Evolutionary conservation across 2,329 filamentous ascomycete genomes (phyloP), one percentile per base, ranked within the genome.

Genomic region (Epichloe elymi): DNA sequence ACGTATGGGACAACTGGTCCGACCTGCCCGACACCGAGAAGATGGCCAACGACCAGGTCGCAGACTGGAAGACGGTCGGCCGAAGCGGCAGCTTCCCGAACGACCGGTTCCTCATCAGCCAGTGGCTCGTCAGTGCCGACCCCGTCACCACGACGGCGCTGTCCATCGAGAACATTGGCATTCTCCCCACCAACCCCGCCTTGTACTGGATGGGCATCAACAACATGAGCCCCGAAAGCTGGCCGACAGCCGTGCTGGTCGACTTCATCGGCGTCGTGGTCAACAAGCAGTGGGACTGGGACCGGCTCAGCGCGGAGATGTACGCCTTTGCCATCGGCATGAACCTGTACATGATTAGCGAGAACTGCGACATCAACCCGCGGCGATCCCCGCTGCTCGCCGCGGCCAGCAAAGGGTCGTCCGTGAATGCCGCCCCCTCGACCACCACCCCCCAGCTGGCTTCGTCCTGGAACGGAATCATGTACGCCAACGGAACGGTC

Each of bases 171-270:
- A 53, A 52, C 23, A 59, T 65, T 36, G 65, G 61, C n/a, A 56
- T 65, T 4, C 51, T 63, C 19, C 58, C 60, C 11, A 63, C 62
- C 15, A 67, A 67, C 50, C 65, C 64, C 4, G 54, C 64, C 4
- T 53, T 67, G n/a, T 68, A 67, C 56, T 65, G 59, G 59, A 60
- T 61, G 50, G 63, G 64, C 12, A 46, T 60, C 19, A 60, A 61
- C 48, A 54, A 55, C 46, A 64, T 64, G 56, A 57, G 50, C 20
- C 62, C 62, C 3, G 51, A 58, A 36, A 41, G 38, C 35, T 66
- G 60, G 56, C 64, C 63, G 2, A 65, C 61, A 23, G 64, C 65
- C n/a, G 19, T 64, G 2, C 38, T 66, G 41, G 53, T 63, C 11
- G 62, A 66, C 50, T 66, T 65, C 52, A 57, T 65, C 4, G 63